Evolutionary conservation across 2,329 filamentous ascomycete species (phyloP).

Genomic region (Dactylellina drechsleri): DNA sequence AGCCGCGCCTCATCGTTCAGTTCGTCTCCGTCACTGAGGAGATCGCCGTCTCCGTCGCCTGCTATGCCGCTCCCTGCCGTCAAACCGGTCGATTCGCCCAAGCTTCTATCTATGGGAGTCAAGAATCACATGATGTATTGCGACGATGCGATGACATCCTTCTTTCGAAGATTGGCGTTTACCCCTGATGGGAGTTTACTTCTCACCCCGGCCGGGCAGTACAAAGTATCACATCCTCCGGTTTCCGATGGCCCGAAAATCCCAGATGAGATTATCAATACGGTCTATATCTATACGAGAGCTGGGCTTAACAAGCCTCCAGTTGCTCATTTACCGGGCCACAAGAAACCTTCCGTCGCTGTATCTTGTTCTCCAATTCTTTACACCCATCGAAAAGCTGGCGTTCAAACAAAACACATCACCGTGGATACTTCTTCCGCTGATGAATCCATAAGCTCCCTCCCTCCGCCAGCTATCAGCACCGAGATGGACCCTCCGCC

Average conservation of each 20-base stretch:
- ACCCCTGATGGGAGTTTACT: conserved; percentile 93
- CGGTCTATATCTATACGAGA: conserved; percentile 96
- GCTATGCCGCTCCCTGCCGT: conserved; percentile 94
- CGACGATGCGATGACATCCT: conserved; percentile 95
- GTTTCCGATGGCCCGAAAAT: conserved; percentile 75
- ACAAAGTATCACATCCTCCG: conserved; percentile 79
- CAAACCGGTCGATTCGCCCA: conserved; percentile 92
- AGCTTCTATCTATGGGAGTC: conserved; percentile 74
- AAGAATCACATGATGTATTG: conserved; percentile 92
- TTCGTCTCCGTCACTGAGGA: conserved; percentile 77
- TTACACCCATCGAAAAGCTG: conserved; percentile 79
- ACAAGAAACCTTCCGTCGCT: conserved; percentile 97
- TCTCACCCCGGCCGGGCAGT: conserved; percentile 94
- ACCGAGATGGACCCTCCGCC: conserved; percentile 62
- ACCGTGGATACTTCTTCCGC: conserved; percentile 91
- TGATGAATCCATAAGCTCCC: conserved; percentile 81
- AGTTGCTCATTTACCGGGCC: conserved; percentile 90
- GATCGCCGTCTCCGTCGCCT: conserved; percentile 91
- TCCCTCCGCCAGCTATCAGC: conserved; percentile 80
- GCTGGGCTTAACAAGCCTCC: conserved; percentile 97
- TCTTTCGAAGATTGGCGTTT: conserved; percentile 92
- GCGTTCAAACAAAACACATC: conserved; percentile 81
- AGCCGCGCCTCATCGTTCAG: conserved; percentile 94
- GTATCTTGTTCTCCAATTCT: conserved; percentile 92
- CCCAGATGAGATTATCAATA: conserved; percentile 89